Percentiles rank a stretch among this genome's conserved stretches.
Evolutionary conservation across 1,284 basidiomycete genomes (phyloP).

Genomic region (Leccinum fuscescens): DNA sequence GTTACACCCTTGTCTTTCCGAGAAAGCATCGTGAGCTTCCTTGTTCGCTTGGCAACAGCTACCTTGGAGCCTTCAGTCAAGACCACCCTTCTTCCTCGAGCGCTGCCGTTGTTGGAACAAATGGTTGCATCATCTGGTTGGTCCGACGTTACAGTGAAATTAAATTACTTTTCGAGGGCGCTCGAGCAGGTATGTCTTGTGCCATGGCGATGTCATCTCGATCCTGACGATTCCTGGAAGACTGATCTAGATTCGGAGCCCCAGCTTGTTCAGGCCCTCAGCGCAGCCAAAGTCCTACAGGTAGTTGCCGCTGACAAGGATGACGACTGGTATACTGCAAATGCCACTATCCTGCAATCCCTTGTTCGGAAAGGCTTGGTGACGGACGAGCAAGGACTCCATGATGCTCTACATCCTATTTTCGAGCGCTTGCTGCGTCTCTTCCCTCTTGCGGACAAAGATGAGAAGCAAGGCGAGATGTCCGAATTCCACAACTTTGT

Average conservation of each 20-base stretch:
- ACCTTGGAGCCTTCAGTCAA: constrained; percentile 66
- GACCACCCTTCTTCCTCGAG: constrained; percentile 69
- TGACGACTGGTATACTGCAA: constrained; percentile 79
- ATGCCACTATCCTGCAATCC: constrained; percentile 83
- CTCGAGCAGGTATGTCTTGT: constrained; percentile 68
- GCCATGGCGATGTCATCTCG: neutral
- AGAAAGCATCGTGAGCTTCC: constrained; percentile 90
- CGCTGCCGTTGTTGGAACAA: constrained; percentile 77
- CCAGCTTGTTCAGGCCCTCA: constrained; percentile 69
- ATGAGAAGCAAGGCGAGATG: constrained; percentile 67
- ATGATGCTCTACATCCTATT: constrained; percentile 80
- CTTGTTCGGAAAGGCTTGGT: constrained; percentile 88
- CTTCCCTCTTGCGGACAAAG: constrained; percentile 81
- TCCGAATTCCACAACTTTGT: constrained; percentile 82
- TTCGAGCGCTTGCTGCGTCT: constrained; percentile 86
- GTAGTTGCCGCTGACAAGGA: constrained; percentile 83
- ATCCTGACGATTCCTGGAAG: constrained; percentile 40
- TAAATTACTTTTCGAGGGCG: constrained; percentile 83
- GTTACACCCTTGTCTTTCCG: constrained; percentile 77
- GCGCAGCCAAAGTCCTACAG: constrained; percentile 88
- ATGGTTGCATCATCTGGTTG: constrained; percentile 84
- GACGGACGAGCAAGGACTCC: constrained; percentile 72
- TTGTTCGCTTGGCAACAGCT: constrained; percentile 85
- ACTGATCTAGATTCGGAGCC: constrained; percentile 72
- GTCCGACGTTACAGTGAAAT: constrained; percentile 91